phyloP scores from a whole-genome alignment of 1,284 basidiomycete genomes.

The Melanopsichium pennsylvanicum region DNA sequence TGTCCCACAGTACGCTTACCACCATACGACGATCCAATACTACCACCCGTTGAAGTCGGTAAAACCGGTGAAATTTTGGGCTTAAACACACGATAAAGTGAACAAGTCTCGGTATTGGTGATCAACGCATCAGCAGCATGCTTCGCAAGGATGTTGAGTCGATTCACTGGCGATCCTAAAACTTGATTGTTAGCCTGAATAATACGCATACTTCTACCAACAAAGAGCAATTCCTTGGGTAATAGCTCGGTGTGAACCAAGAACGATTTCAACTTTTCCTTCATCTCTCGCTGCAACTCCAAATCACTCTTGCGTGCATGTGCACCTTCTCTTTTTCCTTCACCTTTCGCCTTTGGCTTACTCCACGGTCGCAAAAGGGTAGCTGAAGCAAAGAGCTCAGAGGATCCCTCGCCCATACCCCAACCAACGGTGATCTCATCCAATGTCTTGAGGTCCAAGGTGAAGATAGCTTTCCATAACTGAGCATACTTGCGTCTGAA shows the following conservation, averaged over 20 bases:
- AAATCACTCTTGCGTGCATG: slow-evolving; percentile 42
- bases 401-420: slow-evolving; percentile 55
- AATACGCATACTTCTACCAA: slow-evolving; percentile 56
- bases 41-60: no score
- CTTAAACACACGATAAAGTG: slow-evolving; percentile 43
- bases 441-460: slow-evolving; percentile 49
- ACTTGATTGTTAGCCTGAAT: slow-evolving; percentile 60
- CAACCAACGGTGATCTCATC: slow-evolving; percentile 50
- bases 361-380: slow-evolving; percentile 59
- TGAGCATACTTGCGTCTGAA: slow-evolving; percentile 57
- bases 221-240: slow-evolving; percentile 60
- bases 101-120: slow-evolving; percentile 30
- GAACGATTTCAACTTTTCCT: slow-evolving; percentile 55
- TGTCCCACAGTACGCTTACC: slow-evolving; percentile 7
- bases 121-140: slow-evolving; percentile 56
- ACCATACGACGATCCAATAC: no score
- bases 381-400: slow-evolving; percentile 57
- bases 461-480: slow-evolving; percentile 59
- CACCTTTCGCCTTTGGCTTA: slow-evolving; percentile 37
- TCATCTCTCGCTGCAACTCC: slow-evolving; percentile 48
- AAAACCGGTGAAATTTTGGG: no score
- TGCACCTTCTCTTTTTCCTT: slow-evolving; percentile 4
- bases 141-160: slow-evolving; percentile 61
- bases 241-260: slow-evolving; percentile 56
- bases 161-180: slow-evolving; percentile 59